Conservation (phyloP, 495 filamentous ascomycete species). For the Thermothielavioides terrestris region DNA sequence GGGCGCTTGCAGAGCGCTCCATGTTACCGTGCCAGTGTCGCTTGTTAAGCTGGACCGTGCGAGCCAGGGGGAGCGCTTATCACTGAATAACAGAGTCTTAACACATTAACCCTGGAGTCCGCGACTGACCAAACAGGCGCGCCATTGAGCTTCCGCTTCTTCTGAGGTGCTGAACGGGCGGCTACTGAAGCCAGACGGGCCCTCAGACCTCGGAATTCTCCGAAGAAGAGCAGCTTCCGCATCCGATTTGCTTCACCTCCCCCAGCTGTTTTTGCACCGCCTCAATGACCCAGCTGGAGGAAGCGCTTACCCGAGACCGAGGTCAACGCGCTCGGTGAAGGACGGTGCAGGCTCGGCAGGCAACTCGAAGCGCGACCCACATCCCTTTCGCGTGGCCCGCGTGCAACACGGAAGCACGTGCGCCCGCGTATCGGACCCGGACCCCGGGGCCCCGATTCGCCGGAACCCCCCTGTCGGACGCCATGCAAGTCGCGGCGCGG, state of each 20-base stretch:
- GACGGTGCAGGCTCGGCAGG: no score
- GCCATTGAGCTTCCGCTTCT: no score
- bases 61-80: not conserved
- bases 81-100: not conserved
- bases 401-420: slow-evolving; percentile 1
- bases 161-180: not conserved
- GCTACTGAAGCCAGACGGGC: not conserved
- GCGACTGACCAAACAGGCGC: not conserved
- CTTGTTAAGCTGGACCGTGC: not conserved
- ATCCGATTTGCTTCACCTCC: slow-evolving; percentile 2
- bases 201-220: not conserved
- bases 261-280: slow-evolving; percentile 1
- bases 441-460: slow-evolving; percentile 5
- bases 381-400: not conserved
- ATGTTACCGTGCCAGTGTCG: not conserved
- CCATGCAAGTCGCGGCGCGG: slow-evolving; percentile 2
- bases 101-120: no score
- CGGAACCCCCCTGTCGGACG: not conserved
- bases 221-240: not conserved
- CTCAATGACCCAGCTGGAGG: not conserved
- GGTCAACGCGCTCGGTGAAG: not conserved
- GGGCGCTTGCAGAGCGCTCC: slow-evolving; percentile 1
- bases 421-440: not conserved
- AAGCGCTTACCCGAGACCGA: not conserved
- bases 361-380: not conserved